Conservation (phyloP, 495 filamentous ascomycete species). For the Hypoxylon cercidicola region DNA sequence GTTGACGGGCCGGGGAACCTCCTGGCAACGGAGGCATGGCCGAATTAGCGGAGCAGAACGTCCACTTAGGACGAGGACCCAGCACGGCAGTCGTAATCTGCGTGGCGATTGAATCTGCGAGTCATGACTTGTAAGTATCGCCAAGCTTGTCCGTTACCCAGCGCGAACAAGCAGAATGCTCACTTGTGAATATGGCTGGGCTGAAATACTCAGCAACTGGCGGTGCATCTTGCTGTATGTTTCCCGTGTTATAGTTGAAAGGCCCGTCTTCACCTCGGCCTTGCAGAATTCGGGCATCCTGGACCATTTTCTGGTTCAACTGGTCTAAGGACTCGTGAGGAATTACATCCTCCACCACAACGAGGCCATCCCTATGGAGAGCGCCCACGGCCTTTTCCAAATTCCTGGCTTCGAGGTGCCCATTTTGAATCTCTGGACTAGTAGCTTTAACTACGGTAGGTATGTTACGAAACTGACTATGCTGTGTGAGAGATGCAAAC, state of each 20-base stretch:
- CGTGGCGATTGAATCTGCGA: conserved; percentile 59
- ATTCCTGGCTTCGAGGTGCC: conserved; percentile 45
- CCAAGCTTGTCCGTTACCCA: background rate
- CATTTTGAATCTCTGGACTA: conserved; percentile 14
- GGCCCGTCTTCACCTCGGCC: conserved; percentile 55
- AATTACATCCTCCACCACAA: conserved; percentile 65
- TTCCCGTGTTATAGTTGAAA: conserved; percentile 65
- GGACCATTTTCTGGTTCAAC: conserved; percentile 62
- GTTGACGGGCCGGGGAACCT: conserved; percentile 55
- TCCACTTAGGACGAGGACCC: conserved; percentile 58
- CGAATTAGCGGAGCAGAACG: conserved; percentile 65
- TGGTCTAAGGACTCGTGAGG: conserved; percentile 55
- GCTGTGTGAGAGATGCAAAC: conserved; percentile 25
- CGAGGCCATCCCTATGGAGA: conserved; percentile 65
- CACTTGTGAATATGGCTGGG: conserved; percentile 56
- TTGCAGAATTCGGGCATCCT: conserved; percentile 58
- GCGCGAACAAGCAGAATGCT: background rate
- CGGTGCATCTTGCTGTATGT: conserved; percentile 66
- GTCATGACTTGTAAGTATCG: conserved; percentile 5
- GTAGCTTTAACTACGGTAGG: conserved; percentile 30
- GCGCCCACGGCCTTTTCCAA: conserved; percentile 62
- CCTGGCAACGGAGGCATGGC: conserved; percentile 59
- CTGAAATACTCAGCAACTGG: conserved; percentile 53
- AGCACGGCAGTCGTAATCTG: conserved; percentile 61
- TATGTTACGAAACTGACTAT: conserved; percentile 5